Conservation (phyloP, 345 rosid species). For the Raphanus sativus region DNA sequence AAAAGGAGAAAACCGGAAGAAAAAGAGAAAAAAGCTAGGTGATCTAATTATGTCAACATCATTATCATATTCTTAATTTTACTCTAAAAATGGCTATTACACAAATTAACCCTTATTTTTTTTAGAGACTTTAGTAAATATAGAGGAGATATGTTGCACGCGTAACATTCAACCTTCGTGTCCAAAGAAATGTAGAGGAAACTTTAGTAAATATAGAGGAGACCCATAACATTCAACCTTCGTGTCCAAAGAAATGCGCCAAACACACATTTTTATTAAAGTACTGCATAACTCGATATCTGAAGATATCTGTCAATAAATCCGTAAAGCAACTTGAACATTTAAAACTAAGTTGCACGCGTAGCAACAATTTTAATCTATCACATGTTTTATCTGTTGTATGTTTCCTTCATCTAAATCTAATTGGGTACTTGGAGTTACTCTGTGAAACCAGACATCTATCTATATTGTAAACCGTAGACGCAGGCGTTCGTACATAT, state of each 20-base stretch:
- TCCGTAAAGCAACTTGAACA: conserved; percentile 24
- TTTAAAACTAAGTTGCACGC: conserved; percentile 26
- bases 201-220: neutral
- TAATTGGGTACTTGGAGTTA: conserved; percentile 1
- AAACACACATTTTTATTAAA: neutral
- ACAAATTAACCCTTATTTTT: no score
- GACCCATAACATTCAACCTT: neutral
- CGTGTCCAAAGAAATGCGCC: neutral
- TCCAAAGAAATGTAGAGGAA: neutral
- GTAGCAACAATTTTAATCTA: conserved; percentile 26
- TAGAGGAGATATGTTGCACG: neutral
- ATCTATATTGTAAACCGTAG: conserved; percentile 4
- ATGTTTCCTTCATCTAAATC: neutral
- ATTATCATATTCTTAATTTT: no score
- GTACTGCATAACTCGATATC: neutral
- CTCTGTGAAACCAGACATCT: neutral
- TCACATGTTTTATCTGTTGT: conserved; percentile 9
- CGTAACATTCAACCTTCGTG: neutral
- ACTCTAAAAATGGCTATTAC: no score
- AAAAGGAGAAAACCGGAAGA: no score
- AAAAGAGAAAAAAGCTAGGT: no score
- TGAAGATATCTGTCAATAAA: conserved; percentile 15
- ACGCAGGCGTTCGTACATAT: neutral
- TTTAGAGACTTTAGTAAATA: neutral
- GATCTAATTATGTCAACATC: no score